Percentiles rank a stretch among this genome's conserved stretches.
Conservation (phyloP, 169 alveolate species). For the Plasmodium gonderi region DNA sequence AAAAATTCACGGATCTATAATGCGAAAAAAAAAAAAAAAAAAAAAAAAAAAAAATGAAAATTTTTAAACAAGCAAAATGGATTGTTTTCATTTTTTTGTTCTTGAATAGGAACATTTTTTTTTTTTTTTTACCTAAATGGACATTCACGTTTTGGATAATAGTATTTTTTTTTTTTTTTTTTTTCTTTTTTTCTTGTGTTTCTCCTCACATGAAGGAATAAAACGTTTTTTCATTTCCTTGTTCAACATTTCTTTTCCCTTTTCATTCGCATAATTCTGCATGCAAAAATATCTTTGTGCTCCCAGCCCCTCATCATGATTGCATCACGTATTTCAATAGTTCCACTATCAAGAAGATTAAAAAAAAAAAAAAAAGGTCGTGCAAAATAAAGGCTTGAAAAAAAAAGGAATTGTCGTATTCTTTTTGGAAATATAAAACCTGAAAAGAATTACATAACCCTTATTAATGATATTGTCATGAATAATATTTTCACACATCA, state of each 20-base stretch:
- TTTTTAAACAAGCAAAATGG: background rate
- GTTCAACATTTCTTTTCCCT: too few species aligned
- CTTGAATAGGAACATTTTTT: background rate
- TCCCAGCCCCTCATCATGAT: too few species aligned
- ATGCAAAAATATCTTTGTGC: background rate
- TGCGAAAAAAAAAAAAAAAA: background rate
- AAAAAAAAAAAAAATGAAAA: background rate
- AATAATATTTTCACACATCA: background rate
- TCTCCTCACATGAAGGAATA: too few species aligned
- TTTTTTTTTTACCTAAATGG: too few species aligned
- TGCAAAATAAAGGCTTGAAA: background rate
- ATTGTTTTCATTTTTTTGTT: background rate
- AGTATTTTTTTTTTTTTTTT: too few species aligned
- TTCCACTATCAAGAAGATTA: background rate
- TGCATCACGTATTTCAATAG: too few species aligned
- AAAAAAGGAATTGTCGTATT: background rate
- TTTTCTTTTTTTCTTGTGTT: too few species aligned
- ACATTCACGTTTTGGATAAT: too few species aligned
- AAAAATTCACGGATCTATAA: too few species aligned
- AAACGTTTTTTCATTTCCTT: too few species aligned
- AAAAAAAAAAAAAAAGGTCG: too few species aligned
- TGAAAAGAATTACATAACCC: background rate
- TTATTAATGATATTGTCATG: background rate
- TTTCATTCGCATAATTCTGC: background rate
- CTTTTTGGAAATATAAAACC: background rate